Conservation (phyloP, 805 yeast species). For the Citeromyces nyonsensis region DNA sequence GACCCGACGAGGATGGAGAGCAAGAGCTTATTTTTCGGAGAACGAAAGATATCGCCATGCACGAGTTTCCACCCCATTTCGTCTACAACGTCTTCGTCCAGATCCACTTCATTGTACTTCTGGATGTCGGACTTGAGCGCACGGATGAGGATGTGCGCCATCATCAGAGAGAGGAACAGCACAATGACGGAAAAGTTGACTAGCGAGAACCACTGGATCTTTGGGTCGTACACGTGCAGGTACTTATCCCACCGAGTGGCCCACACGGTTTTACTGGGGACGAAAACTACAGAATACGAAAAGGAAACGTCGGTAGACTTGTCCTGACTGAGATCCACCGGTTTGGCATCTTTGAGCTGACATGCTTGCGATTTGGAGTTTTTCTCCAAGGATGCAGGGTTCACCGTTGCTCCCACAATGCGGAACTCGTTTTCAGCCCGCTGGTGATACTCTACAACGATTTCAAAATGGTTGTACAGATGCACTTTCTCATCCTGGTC, state of each 20-base stretch:
- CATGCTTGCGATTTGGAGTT: conserved; percentile 4
- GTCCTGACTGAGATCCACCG: conserved; percentile 32
- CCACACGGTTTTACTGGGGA: conserved; percentile 66
- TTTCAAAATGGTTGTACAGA: conserved; percentile 69
- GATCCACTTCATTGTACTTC: conserved; percentile 76
- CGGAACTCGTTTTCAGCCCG: conserved; percentile 54
- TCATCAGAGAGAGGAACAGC: conserved; percentile 56
- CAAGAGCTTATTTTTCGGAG: conserved; percentile 20
- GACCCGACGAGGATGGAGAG: conserved; percentile 77
- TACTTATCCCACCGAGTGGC: conserved; percentile 99
- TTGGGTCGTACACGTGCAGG: conserved; percentile 80
- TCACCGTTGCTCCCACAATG: conserved; percentile 81
- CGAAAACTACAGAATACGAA: conserved; percentile 74
- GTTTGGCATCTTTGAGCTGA: conserved; percentile 13
- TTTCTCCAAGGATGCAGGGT: conserved; percentile 38
- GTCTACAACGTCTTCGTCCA: conserved; percentile 77
- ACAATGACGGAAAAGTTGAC: conserved; percentile 78
- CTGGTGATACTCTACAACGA: conserved; percentile 70
- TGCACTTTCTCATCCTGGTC: conserved; percentile 39
- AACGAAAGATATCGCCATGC: conserved; percentile 35
- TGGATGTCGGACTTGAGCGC: conserved; percentile 77
- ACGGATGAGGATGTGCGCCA: conserved; percentile 63
- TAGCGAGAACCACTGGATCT: conserved; percentile 91
- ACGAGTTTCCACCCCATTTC: conserved; percentile 96
- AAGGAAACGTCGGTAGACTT: conserved; percentile 46